Evolutionary conservation across 2,329 filamentous ascomycete genomes (phyloP), one percentile per base, ranked within the genome.

Genomic region (Calonectria montana): DNA sequence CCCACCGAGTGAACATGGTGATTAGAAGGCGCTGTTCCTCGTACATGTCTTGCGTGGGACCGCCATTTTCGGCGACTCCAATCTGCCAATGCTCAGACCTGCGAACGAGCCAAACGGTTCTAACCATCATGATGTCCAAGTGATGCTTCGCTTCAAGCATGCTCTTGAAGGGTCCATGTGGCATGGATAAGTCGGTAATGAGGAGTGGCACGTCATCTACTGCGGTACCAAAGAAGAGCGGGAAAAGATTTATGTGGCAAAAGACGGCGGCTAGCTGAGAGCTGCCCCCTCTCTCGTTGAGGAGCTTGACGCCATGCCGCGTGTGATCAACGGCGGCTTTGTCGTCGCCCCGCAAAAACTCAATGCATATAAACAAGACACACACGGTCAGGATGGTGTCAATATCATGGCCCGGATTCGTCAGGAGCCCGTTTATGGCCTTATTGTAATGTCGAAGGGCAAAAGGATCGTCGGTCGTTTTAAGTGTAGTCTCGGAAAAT

Each of bases 321-420:
- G 80, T 82, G 65, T 87, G 85, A 9, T 77, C 77, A 7, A 82
- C 78, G 1, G 84, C 85, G 2, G 80, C 78, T 10, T 79, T 73
- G 23, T 77, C 76, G 73, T 86, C 80, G 8, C 81, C 84, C 0
- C 82, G 81, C 2, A 87, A 75, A 67, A 85, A 82, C 71, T 87
- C 85, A 64, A 87, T 83, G 71, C 84, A 87, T 48, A 84, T 80
- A 67, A 87, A 87, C 15, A 87, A 75, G 2, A 86, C 70, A 66
- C 85, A 87, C 0, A 84, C 81, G 0, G 86, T 69, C 3, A 87
- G 74, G 2, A 86, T 81, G 0, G 82, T 75, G 37, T 84, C 81
- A 15, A 83, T 77, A 25, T 82, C 48, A 3, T 53, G 63, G 4
- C 47, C 55, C 0, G 68, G 41, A 2, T 79, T 77, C 0, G 77